Evolutionary conservation across 2,329 filamentous ascomycete genomes (phyloP), one percentile per base, ranked within the genome.

Genomic region (Metarhizium brunneum): DNA sequence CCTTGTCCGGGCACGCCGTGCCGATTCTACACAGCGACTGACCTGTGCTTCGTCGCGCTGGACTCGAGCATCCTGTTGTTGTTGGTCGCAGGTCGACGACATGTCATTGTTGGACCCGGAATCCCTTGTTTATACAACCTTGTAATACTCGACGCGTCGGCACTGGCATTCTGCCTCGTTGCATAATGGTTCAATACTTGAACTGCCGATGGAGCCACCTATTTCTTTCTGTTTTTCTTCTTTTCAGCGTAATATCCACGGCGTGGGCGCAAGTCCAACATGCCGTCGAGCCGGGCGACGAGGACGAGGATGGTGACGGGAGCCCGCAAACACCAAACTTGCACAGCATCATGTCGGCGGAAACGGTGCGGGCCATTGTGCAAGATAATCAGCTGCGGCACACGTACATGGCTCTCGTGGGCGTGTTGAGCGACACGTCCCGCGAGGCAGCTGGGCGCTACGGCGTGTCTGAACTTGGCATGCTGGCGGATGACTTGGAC

Each of bases 381-480:
- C 48, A 16, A 4, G 54, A 55, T 16, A 32, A 8, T 30, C 59
- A 59, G 18, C 47, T 60, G 14, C 57, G 59, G 16, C 53, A 51
- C 14, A 56, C 58, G 4, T 61, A 61, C 51, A 43, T 58, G 54
- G 56, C 58, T 14, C 50, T 61, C 16, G 43, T 61, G 10, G 56
- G 58, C 54, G 54, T 59, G 58, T 55, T 55, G 36, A 57, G 54
- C 36, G 56, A 59, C 45, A 58, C 56, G 4, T 57, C 59, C n/a
- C 50, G 59, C 32, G 42, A 54, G 30, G 54, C 56, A 1, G 58
- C 59, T 5, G 47, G 45, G 1, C 47, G 40, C 25, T 59, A 57
- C 35, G 58, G 56, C 6, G 50, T 57, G 6, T 43, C 53, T 4
- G 58, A 61, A 42, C 51, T 61, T 29, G 42, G n/a, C 4, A 45